A percentile compares a stretch with the other conserved stretches of the same genome.
Evolutionary conservation across 2,329 filamentous ascomycete genomes (phyloP).

Genomic region (Bertia moriformis): DNA sequence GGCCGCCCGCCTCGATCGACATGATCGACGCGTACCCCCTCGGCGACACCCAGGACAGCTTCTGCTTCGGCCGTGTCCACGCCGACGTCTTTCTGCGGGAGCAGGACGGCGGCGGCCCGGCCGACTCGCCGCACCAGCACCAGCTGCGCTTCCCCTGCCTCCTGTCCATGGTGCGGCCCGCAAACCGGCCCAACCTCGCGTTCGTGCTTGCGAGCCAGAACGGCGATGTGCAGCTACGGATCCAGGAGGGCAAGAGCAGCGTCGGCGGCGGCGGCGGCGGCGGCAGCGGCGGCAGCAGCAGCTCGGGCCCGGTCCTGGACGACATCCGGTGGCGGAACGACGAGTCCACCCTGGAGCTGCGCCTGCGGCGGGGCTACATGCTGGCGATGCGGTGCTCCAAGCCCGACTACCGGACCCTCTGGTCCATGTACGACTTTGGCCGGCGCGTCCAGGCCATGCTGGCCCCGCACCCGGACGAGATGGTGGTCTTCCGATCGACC

Average conservation of each 20-base stretch:
- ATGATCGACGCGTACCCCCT: conserved; percentile 61
- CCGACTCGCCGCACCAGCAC: conserved; percentile 49
- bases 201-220: conserved; percentile 69
- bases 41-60: conserved; percentile 58
- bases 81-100: conserved; percentile 65
- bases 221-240: conserved; percentile 58
- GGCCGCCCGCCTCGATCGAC: conserved; percentile 28
- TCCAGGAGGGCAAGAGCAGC: conserved; percentile 56
- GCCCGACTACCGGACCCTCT: conserved; percentile 64
- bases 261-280: too few species aligned
- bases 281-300: too few species aligned
- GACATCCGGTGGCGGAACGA: conserved; percentile 69
- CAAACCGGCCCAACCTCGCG: conserved; percentile 54
- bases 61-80: conserved; percentile 67
- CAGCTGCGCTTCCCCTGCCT: conserved; percentile 59
- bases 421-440: conserved; percentile 76
- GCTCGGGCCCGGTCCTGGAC: conserved; percentile 63
- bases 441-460: conserved; percentile 61
- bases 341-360: conserved; percentile 48
- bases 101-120: conserved; percentile 35
- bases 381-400: conserved; percentile 59
- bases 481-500: conserved; percentile 51
- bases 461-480: conserved; percentile 55
- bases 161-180: conserved; percentile 59
- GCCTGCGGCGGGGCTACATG: conserved; percentile 62